phyloP scores from a whole-genome alignment of 345 rosid species.

The Melastoma malabathricum region DNA sequence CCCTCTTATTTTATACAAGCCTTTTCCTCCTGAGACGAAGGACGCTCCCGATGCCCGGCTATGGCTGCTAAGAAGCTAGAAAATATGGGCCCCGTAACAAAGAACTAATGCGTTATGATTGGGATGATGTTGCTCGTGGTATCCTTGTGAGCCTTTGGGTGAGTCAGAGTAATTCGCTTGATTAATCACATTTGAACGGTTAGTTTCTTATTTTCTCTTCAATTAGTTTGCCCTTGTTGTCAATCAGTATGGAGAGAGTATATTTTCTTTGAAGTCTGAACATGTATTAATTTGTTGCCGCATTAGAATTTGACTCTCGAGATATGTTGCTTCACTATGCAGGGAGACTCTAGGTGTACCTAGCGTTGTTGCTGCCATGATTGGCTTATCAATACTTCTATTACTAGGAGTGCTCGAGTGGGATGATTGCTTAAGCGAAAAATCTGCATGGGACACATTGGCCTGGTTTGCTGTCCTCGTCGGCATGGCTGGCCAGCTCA shows the following conservation, averaged over 20 bases:
- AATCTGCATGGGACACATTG: conserved; percentile 96
- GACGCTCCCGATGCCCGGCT: conserved; percentile 96
- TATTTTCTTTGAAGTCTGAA: no score
- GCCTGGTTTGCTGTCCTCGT: conserved; percentile 92
- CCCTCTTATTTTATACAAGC: conserved; percentile 64
- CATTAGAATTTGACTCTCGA: neutral
- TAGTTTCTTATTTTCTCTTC: no score
- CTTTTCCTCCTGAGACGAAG: conserved; percentile 90
- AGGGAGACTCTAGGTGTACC: conserved; percentile 77
- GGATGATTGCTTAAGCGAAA: conserved; percentile 92
- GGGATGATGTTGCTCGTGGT: conserved; percentile 92
- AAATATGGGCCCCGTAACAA: conserved; percentile 73
- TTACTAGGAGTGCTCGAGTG: conserved; percentile 83
- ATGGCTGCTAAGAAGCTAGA: conserved; percentile 67
- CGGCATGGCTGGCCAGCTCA: conserved; percentile 92
- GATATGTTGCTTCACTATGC: conserved; percentile 5
- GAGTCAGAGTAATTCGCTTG: conserved; percentile 3
- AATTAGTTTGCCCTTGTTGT: no score
- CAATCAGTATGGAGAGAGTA: no score
- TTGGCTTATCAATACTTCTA: conserved; percentile 77
- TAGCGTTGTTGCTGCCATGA: conserved; percentile 96
- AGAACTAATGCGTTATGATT: conserved; percentile 84
- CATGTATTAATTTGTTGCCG: neutral
- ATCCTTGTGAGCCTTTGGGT: conserved; percentile 84
- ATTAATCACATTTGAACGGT: no score